These are phyloP conservation scores for Exophiala lecanii-corni DNA, from an alignment of 2,329 filamentous ascomycete genomes.

Conservation along the genomic window DNA sequence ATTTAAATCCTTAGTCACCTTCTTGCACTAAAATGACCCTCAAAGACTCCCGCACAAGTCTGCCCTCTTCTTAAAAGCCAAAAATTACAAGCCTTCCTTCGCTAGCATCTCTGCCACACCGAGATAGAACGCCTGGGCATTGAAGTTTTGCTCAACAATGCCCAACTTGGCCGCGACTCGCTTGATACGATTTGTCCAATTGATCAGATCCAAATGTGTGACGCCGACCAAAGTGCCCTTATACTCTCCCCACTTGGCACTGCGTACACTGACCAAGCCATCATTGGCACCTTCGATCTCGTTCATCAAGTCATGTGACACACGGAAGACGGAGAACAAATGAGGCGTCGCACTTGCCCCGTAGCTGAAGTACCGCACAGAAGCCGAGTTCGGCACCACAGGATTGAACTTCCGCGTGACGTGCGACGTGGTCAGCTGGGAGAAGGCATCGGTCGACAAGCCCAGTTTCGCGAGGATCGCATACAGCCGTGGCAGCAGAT, in stretches of 20 bases:
- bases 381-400: conserved; percentile 50
- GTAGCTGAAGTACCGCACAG: conserved; percentile 59
- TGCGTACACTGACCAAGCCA: conserved; percentile 57
- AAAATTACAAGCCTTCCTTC: conserved; percentile 52
- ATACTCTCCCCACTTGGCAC: conserved; percentile 58
- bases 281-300: conserved; percentile 57
- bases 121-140: conserved; percentile 60
- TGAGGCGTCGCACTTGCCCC: conserved; percentile 55
- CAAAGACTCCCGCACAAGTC: no score
- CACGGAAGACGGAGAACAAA: conserved; percentile 53
- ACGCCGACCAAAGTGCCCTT: conserved; percentile 61
- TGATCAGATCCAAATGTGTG: conserved; percentile 61
- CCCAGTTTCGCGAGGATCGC: conserved; percentile 51
- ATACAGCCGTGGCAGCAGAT: conserved; percentile 52
- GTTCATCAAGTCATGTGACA: conserved; percentile 52
- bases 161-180: conserved; percentile 55
- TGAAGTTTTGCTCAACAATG: conserved; percentile 54
- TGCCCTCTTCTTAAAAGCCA: no score
- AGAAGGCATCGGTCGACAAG: conserved; percentile 56
- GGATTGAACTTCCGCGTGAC: conserved; percentile 58
- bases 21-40: no score
- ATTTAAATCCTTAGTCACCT: no score
- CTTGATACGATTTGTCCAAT: conserved; percentile 60
- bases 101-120: conserved; percentile 68
- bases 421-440: conserved; percentile 56